Evolutionary conservation across 2,329 filamentous ascomycete species (phyloP), one percentile per base, ranked within the genome.

Genomic region (Beauveria varroae): DNA sequence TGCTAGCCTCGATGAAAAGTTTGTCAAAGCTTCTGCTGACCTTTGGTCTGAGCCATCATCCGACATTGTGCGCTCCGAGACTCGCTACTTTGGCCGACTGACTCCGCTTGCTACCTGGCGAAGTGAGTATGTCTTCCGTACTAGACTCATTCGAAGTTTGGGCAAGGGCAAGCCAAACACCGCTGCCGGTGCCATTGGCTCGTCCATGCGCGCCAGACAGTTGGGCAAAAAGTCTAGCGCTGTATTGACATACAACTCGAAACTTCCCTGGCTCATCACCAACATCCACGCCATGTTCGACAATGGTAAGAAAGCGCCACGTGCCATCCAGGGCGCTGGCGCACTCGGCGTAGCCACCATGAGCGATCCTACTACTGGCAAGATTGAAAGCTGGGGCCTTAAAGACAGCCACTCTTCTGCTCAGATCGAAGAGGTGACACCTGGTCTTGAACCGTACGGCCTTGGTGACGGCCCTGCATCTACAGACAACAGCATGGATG

Each of bases 121-220:
- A 67, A 97, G 91, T 74, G 95, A 99, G 73, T 99, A 98, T 69
- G 88, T 98, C 53, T 77, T 96, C 61, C 84, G 95, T 52, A 97
- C 92, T 2, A 85, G 91, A 52, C 82, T 98, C 57, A 77, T 98
- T 57, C 85, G 92, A 50, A 95, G 90, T 64, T 79, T 98, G 62
- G 83, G 83, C 52, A 86, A 91, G 63, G 95, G 93, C 56, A 96
- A 93, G 70, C 91, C 93, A 62, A 76, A 82, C 67, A 81, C 87
- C 43, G 77, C 79, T 10, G 71, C 80, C 34, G 75, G 68, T 71
- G 83, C 75, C 34, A 74, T 78, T 61, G 83, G 85, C 12, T 75
- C 82, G 12, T 80, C 81, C 12, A 71, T 74, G n/a, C 77, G 80
- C n/a, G 70, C 74, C 43, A 75, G 71, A 64, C 75, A 76, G 60